phyloP scores from a whole-genome alignment of 768 basidiomycete species.

The Amanita muscaria region DNA sequence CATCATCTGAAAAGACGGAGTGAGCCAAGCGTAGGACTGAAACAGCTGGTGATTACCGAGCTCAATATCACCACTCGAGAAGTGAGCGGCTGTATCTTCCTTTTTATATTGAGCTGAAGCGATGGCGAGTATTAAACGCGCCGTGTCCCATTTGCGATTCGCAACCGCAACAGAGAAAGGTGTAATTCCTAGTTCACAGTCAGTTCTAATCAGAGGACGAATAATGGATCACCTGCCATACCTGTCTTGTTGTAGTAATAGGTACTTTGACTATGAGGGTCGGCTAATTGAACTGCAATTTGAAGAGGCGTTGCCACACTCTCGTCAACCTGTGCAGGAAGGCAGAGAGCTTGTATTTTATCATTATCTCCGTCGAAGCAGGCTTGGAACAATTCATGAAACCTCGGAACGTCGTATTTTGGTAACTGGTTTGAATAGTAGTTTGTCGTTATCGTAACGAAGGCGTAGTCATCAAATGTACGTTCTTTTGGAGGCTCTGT shows the following conservation, averaged over 20 bases:
- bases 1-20: conserved; percentile 16
- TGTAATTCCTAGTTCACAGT: conserved; percentile 28
- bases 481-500: not conserved
- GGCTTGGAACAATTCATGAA: conserved; percentile 4
- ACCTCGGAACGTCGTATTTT: not conserved
- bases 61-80: conserved; percentile 5
- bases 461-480: not conserved
- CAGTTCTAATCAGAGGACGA: not conserved
- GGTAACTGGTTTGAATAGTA: not conserved
- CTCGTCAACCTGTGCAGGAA: conserved; percentile 29
- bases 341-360: conserved; percentile 42
- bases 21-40: not conserved
- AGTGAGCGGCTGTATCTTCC: conserved; percentile 1
- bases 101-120: conserved; percentile 42
- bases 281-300: conserved; percentile 30
- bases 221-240: conserved; percentile 8
- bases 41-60: not conserved
- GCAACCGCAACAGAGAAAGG: conserved; percentile 42
- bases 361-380: conserved; percentile 19
- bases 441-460: not conserved
- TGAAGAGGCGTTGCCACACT: conserved; percentile 27
- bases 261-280: not conserved
- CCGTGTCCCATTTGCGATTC: conserved; percentile 46
- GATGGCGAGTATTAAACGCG: conserved; percentile 50
- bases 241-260: conserved; percentile 14